Conservation (phyloP, 192 early-diverging fungal species). For the Powellomyces hirtus region DNA sequence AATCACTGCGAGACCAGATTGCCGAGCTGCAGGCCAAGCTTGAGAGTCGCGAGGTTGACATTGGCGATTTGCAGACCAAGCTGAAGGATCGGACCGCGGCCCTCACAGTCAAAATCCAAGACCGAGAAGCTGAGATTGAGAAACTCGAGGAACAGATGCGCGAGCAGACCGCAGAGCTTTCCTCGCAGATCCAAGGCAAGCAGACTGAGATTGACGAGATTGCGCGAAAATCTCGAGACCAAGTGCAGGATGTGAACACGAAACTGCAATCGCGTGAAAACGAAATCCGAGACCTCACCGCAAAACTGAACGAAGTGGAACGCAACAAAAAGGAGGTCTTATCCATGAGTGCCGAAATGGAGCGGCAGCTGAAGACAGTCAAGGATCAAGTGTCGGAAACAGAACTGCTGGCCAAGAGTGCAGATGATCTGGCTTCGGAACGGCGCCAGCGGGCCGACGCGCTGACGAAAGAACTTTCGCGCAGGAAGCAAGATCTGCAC, state of each 20-base stretch:
- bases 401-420: not conserved
- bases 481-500: not conserved
- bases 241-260: not conserved
- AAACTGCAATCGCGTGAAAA: not conserved
- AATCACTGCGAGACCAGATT: not conserved
- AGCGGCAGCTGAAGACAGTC: not conserved
- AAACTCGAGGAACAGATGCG: no score
- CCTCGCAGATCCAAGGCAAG: not conserved
- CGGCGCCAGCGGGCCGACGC: not conserved
- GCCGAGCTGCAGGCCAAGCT: not conserved
- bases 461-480: not conserved
- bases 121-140: not conserved
- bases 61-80: not conserved
- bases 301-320: not conserved
- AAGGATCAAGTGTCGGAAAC: not conserved
- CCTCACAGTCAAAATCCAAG: not conserved
- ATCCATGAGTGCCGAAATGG: not conserved
- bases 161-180: not conserved
- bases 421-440: not conserved
- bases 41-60: not conserved
- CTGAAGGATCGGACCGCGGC: not conserved
- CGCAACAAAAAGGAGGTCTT: not conserved
- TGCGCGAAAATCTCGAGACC: not conserved
- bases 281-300: not conserved
- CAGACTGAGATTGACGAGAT: slow-evolving; percentile 3